Evolutionary conservation across 2,329 filamentous ascomycete species (phyloP).

Genomic region (Fusarium goolgardi): DNA sequence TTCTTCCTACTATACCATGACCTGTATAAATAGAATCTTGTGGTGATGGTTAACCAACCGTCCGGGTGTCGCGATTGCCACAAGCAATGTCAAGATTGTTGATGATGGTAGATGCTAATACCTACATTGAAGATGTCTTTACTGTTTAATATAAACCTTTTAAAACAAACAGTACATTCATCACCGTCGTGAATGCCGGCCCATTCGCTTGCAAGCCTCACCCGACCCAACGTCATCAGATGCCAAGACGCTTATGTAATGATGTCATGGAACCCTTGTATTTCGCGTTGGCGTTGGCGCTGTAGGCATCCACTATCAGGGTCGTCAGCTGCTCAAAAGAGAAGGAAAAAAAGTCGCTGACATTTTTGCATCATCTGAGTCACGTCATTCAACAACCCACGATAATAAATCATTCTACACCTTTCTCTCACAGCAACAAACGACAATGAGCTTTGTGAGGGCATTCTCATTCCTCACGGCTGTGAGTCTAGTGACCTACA

Average conservation of each 20-base stretch:
- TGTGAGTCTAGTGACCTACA: slow-evolving; percentile 23
- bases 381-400: neutral
- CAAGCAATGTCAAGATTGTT: too few species aligned
- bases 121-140: fast-evolving
- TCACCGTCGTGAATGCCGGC: neutral
- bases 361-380: slow-evolving; percentile 11
- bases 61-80: too few species aligned
- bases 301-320: slow-evolving; percentile 23
- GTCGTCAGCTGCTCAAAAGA: slow-evolving; percentile 3
- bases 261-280: slow-evolving; percentile 30
- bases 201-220: neutral
- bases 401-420: neutral
- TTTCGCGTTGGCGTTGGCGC: slow-evolving; percentile 3
- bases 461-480: slow-evolving; percentile 27
- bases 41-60: neutral
- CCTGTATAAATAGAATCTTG: neutral
- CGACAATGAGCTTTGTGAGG: slow-evolving; percentile 25
- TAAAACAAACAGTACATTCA: neutral
- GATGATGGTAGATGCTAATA: too few species aligned
- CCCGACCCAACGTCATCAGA: slow-evolving; percentile 2
- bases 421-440: neutral
- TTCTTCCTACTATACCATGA: neutral
- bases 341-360: slow-evolving; percentile 10
- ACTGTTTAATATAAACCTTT: neutral
- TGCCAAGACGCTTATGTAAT: slow-evolving; percentile 30